These are phyloP conservation scores for Cicer yamashitae DNA, from an alignment of 306 rosid genomes.

Conservation along the genomic window DNA sequence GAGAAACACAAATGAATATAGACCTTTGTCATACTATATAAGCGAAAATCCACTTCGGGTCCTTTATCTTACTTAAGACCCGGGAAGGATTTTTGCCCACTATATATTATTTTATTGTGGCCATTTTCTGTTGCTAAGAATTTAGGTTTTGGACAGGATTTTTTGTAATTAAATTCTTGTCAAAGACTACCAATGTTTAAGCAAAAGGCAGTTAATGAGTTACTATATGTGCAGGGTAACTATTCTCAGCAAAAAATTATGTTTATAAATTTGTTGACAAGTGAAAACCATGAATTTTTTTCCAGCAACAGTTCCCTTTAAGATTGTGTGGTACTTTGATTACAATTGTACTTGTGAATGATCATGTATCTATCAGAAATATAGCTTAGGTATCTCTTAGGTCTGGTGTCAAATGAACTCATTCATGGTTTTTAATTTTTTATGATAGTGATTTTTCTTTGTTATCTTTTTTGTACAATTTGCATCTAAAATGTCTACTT, in stretches of 20 bases:
- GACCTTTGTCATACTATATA: not conserved
- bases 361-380: slow-evolving; percentile 26
- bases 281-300: not conserved
- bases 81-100: no score
- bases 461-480: not conserved
- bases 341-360: slow-evolving; percentile 23
- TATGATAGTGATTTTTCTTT: not conserved
- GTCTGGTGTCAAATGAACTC: not conserved
- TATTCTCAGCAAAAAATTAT: slow-evolving; percentile 8
- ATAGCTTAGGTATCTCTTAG: slow-evolving; percentile 22
- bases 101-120: not conserved
- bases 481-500: slow-evolving; percentile 14
- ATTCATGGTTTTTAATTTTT: not conserved
- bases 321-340: not conserved
- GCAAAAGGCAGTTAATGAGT: slow-evolving; percentile 31
- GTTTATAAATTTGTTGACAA: slow-evolving; percentile 15
- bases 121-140: slow-evolving; percentile 18
- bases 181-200: not conserved
- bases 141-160: slow-evolving; percentile 7
- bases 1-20: slow-evolving; percentile 4
- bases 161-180: slow-evolving; percentile 11
- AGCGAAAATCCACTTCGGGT: no score
- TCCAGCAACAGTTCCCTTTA: not conserved
- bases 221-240: slow-evolving; percentile 26
- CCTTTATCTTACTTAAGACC: no score